A percentile compares a stretch with the other conserved stretches of the same genome.
These are phyloP conservation scores for Trametes maxima DNA, from an alignment of 768 basidiomycete species.

Conservation along the genomic window DNA sequence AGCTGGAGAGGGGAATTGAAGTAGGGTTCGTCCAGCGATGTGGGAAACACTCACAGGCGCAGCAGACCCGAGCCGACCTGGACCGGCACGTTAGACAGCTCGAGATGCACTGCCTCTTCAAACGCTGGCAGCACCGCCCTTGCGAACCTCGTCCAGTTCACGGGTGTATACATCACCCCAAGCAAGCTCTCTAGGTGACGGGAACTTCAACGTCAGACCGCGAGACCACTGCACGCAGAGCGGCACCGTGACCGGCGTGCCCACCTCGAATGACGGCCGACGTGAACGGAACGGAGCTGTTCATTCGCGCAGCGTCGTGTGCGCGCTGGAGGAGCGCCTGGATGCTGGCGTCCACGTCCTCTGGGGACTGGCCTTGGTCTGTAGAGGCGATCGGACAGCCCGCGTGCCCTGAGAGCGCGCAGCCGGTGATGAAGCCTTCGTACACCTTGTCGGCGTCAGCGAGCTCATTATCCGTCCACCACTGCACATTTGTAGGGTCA, in stretches of 20 bases:
- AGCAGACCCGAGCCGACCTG: no score
- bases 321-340: constrained; percentile 6
- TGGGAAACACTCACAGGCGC: no score
- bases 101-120: no score
- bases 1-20: no score
- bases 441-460: constrained; percentile 9
- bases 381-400: constrained; percentile 7
- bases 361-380: not conserved
- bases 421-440: constrained; percentile 13
- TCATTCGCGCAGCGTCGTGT: constrained; percentile 10
- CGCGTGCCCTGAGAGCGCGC: constrained; percentile 15
- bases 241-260: no score
- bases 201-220: no score
- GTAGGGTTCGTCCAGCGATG: no score
- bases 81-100: no score
- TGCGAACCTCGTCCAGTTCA: no score
- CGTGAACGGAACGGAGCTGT: constrained; percentile 6
- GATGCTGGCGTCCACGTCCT: constrained; percentile 6
- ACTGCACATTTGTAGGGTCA: not conserved
- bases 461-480: not conserved
- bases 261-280: constrained; percentile 10
- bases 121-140: no score
- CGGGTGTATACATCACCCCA: no score
- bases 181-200: no score
- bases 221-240: not conserved